Percentiles rank a stretch among this genome's conserved stretches.
These are phyloP conservation scores for Suaeda aralocaspica DNA, from an alignment of 148 eudicot species.

Conservation along the genomic window DNA sequence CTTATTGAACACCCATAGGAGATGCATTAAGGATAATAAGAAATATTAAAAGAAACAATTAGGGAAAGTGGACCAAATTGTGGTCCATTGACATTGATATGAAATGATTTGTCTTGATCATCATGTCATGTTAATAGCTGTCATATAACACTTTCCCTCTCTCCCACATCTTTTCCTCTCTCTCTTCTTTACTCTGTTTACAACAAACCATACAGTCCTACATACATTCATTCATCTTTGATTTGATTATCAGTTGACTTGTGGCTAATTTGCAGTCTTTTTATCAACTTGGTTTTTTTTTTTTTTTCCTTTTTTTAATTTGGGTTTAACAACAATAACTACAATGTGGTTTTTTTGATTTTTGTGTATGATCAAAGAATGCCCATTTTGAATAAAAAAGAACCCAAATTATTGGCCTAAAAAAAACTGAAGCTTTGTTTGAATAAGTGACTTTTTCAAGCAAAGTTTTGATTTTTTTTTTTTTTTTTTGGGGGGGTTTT, in stretches of 20 bases:
- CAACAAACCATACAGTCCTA: neutral
- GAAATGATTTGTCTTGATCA: conserved; percentile 7
- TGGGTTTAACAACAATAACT: neutral
- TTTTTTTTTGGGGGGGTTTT: neutral
- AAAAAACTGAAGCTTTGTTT: neutral
- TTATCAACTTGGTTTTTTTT: no score
- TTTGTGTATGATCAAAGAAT: conserved; percentile 16
- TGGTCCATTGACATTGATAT: conserved; percentile 18
- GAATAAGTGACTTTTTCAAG: neutral
- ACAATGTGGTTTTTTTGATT: conserved; percentile 14
- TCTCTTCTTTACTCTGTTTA: neutral
- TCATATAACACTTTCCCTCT: neutral
- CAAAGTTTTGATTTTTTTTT: neutral
- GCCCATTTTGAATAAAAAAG: conserved; percentile 6
- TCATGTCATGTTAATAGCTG: neutral
- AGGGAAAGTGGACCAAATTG: conserved; percentile 16
- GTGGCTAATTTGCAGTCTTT: neutral
- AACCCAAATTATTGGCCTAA: neutral
- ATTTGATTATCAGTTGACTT: conserved; percentile 14
- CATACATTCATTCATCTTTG: neutral
- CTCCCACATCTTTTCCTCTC: neutral
- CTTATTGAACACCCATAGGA: no score
- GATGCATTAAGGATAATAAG: no score
- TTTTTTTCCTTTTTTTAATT: no score
- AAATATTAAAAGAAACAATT: no score